These are phyloP conservation scores for Colletotrichum kahawae DNA, from an alignment of 2,329 filamentous ascomycete species.

Conservation along the genomic window DNA sequence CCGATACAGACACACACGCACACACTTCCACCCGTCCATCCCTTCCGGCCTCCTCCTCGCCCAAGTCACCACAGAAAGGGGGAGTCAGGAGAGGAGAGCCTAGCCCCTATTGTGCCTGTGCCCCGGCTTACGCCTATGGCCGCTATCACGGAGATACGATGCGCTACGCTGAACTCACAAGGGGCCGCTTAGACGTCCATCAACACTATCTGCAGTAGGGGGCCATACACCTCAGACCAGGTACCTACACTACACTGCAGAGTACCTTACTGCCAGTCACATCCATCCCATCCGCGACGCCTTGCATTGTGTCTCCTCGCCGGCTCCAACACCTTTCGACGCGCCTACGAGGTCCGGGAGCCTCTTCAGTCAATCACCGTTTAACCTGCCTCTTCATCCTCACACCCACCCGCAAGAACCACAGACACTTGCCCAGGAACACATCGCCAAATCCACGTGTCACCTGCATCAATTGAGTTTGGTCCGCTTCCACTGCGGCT, in stretches of 20 bases:
- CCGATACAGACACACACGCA: background rate
- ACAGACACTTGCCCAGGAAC: background rate
- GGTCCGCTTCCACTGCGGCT: background rate
- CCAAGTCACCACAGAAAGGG: background rate
- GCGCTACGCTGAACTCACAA: background rate
- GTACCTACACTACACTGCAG: background rate
- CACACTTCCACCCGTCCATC: background rate
- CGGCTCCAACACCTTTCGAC: background rate
- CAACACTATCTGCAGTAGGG: background rate
- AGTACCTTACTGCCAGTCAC: background rate
- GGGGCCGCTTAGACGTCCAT: background rate
- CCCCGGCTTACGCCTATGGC: background rate
- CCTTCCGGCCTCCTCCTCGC: background rate
- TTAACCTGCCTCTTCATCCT: background rate
- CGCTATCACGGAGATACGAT: background rate
- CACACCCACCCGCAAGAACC: background rate
- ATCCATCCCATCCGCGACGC: background rate
- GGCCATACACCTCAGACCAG: background rate
- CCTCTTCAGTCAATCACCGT: background rate
- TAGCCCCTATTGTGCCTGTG: background rate
- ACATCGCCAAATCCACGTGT: slow-evolving; percentile 10
- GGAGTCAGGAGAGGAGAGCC: background rate
- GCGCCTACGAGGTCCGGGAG: background rate
- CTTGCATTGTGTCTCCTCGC: background rate
- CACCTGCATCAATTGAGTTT: background rate